phyloP scores from a whole-genome alignment of 306 rosid genomes.

The Hippophae tibetana region DNA sequence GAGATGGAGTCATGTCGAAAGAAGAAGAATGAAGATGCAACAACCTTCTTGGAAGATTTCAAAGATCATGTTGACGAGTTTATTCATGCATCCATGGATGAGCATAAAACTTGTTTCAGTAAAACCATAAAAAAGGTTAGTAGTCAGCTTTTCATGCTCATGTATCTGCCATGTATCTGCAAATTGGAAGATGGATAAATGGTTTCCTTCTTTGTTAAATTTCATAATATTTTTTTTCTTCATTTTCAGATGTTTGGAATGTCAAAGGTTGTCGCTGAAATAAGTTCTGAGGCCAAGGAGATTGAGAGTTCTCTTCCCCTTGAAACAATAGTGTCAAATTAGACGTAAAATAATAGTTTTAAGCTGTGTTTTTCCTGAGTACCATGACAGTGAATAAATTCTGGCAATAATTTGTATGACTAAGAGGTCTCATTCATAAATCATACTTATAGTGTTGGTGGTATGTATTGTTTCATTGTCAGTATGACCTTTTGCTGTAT shows the following conservation, averaged over 20 bases:
- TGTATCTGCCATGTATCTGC: neutral
- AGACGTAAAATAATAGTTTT: conserved; percentile 3
- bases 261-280: conserved; percentile 71
- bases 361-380: too few relatives aligned
- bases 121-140: conserved; percentile 68
- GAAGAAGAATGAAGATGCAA: conserved; percentile 68
- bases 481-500: too few relatives aligned
- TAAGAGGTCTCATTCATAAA: too few relatives aligned
- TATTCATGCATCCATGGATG: conserved; percentile 78
- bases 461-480: too few relatives aligned
- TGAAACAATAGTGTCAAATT: conserved; percentile 42
- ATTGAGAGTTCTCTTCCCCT: conserved; percentile 77
- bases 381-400: too few relatives aligned
- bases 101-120: conserved; percentile 75
- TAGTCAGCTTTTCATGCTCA: conserved; percentile 2
- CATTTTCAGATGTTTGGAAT: conserved; percentile 71
- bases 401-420: too few relatives aligned
- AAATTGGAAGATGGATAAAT: neutral
- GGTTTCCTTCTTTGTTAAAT: neutral
- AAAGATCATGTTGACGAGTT: conserved; percentile 91
- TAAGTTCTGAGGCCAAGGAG: conserved; percentile 43
- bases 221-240: neutral
- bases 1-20: conserved; percentile 50
- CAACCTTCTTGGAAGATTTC: conserved; percentile 59
- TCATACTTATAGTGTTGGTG: too few relatives aligned